A percentile compares a stretch with the other conserved stretches of the same genome.
These are phyloP conservation scores for maize (Zea mays) DNA, from an alignment of 176 grass and related monocot genomes.

Conservation along the genomic window DNA sequence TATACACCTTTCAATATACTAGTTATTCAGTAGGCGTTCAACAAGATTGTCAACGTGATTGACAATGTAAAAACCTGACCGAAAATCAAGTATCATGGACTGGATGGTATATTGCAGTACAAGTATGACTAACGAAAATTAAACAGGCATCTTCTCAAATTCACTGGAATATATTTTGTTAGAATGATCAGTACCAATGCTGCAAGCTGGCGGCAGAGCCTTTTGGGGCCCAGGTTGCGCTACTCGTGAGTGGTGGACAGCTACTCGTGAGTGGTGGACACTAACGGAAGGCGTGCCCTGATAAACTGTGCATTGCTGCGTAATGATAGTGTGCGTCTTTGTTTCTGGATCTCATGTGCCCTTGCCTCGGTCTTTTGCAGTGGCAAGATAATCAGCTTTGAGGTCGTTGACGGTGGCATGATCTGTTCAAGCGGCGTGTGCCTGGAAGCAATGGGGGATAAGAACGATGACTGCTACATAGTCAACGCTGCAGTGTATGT, in stretches of 20 bases:
- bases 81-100: neutral
- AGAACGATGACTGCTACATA: conserved; percentile 94
- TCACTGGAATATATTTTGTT: neutral
- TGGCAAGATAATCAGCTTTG: conserved; percentile 74
- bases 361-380: conserved; percentile 36
- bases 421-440: conserved; percentile 83
- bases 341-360: neutral
- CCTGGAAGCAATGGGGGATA: conserved; percentile 96
- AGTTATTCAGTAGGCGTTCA: neutral
- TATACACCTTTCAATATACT: neutral
- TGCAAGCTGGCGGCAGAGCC: neutral
- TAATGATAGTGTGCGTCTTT: conserved; percentile 5
- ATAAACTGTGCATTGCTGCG: neutral
- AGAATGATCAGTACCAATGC: neutral
- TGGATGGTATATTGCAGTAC: neutral
- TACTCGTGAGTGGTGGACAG: neutral
- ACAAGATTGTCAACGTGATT: neutral
- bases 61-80: neutral
- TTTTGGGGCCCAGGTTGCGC: neutral
- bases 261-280: neutral
- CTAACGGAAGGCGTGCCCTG: neutral
- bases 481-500: conserved; percentile 82
- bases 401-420: conserved; percentile 86
- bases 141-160: neutral
- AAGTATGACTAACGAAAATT: neutral